These are phyloP conservation scores for Graphilbum fragrans DNA, from an alignment of 2,329 filamentous ascomycete species.

Conservation along the genomic window DNA sequence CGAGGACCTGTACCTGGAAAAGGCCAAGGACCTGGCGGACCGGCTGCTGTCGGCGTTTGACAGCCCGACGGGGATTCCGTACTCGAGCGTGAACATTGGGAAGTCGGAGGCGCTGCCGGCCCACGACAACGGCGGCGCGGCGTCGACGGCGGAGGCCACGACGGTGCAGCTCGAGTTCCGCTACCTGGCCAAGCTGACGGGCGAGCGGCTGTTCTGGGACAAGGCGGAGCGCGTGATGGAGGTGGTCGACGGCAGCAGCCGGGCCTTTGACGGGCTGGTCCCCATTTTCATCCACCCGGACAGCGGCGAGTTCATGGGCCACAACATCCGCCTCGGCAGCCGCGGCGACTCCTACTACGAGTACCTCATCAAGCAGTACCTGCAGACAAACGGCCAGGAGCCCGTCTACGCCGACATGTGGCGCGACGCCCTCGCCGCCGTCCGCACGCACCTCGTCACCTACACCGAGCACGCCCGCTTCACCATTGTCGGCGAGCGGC, in stretches of 20 bases:
- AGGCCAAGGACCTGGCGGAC: conserved; percentile 85
- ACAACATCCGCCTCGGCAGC: conserved; percentile 84
- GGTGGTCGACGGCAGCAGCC: conserved; percentile 75
- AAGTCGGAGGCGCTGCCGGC: conserved; percentile 65
- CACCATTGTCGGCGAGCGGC: conserved; percentile 83
- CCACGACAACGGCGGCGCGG: conserved; percentile 75
- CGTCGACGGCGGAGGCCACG: conserved; percentile 87
- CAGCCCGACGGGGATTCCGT: conserved; percentile 74
- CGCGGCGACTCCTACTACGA: conserved; percentile 97
- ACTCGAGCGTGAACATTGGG: conserved; percentile 78
- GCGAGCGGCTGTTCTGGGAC: conserved; percentile 87
- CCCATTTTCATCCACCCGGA: conserved; percentile 84
- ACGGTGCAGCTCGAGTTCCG: conserved; percentile 94
- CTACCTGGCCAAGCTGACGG: conserved; percentile 88
- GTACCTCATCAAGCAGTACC: conserved; percentile 96
- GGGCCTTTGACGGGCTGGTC: conserved; percentile 65
- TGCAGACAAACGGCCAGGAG: conserved; percentile 83
- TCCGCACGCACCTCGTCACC: conserved; percentile 84
- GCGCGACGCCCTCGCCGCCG: conserved; percentile 71
- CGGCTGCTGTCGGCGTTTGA: conserved; percentile 81
- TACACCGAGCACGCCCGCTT: conserved; percentile 72
- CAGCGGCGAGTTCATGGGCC: conserved; percentile 64
- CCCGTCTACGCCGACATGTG: conserved; percentile 84
- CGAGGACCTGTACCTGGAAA: conserved; percentile 91
- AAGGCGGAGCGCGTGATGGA: conserved; percentile 85